Base-by-base conservation (phyloP, 805 yeast genomes). In the Helenozyma baotianmanensis region DNA sequence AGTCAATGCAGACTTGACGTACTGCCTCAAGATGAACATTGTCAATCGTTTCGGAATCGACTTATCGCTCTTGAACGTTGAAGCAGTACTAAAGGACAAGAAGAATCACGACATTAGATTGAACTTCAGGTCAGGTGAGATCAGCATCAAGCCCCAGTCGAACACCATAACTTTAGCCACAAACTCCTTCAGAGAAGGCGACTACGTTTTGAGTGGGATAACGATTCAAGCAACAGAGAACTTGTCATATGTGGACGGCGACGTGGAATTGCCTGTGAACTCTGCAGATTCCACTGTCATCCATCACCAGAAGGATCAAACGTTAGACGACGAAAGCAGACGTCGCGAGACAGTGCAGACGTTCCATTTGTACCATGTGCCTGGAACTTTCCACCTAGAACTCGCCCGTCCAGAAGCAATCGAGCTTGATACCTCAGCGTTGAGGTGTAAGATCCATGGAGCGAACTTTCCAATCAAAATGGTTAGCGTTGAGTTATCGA, bases 11-110 rank as follows among this genome's bases (percentile, higher is more conserved):
- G 38, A n/a, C n/a, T n/a, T n/a, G 43, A 46, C 40, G 6, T 66
- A 74, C 32, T 58, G 41, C 23, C 38, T 77, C 2, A 57, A 53
- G 8, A 37, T 74, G 4, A 37, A 43, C 1, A 25, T 74, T 6
- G 36, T 38, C 3, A 68, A 68, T 34, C 40, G 46, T 0, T 62
- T 52, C 30, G 56, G 48, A 3, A 44, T 53, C 14, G 36, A 41
- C 6, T 38, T 60, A 27, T 25, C 46, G 5, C 46, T 60, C 28
- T 48, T 44, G 14, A 32, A 42, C 3, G 31, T 65, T 0, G 38
- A 27, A 2, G 31, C 64, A 4, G 41, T 38, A 4, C 32, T 68
- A 2, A 45, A 47, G 21, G 38, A 39, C 9, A 44, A 43, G 58
- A 12, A 37, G 11, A 13, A 27, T 13, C 35, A 33, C 4, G 35